phyloP scores from a whole-genome alignment of 1,284 basidiomycete species.

The Cutaneotrichosporon dermatis region DNA sequence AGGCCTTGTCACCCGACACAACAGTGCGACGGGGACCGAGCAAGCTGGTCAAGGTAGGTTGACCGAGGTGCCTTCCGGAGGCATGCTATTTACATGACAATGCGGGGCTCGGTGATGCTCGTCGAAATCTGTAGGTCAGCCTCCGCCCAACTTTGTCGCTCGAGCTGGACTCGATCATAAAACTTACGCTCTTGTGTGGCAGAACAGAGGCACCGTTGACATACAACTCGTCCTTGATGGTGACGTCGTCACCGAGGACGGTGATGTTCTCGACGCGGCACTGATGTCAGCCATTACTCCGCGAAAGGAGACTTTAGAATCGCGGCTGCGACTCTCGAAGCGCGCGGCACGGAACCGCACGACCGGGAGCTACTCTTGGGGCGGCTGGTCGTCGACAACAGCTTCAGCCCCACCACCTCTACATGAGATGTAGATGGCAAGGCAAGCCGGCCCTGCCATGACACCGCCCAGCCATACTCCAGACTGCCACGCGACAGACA shows the following conservation, averaged over 20 bases:
- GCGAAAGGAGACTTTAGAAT: neutral
- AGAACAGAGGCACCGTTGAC: slow-evolving; percentile 54
- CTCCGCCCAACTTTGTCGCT: neutral
- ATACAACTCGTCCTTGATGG: slow-evolving; percentile 55
- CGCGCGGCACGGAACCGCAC: no score
- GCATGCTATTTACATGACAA: slow-evolving; percentile 45
- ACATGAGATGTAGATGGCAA: no score
- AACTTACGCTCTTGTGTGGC: slow-evolving; percentile 53
- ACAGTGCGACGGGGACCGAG: neutral
- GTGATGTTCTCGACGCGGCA: slow-evolving; percentile 53
- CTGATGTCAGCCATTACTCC: slow-evolving; percentile 19
- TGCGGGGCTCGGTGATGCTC: slow-evolving; percentile 51
- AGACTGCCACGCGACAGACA: no score
- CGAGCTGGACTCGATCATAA: neutral
- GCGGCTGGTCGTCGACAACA: no score
- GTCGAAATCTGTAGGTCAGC: slow-evolving; percentile 40
- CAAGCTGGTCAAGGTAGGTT: neutral
- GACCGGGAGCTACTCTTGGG: no score
- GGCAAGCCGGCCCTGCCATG: no score
- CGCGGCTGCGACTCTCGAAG: no score
- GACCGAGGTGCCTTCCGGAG: neutral
- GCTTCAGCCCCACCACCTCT: no score
- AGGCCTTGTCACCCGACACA: neutral
- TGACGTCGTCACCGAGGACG: slow-evolving; percentile 55
- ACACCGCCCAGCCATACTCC: no score